A percentile compares a stretch with the other conserved stretches of the same genome.
Evolutionary conservation across 1,284 basidiomycete species (phyloP).

Genomic region (Apiotrichum gamsii): DNA sequence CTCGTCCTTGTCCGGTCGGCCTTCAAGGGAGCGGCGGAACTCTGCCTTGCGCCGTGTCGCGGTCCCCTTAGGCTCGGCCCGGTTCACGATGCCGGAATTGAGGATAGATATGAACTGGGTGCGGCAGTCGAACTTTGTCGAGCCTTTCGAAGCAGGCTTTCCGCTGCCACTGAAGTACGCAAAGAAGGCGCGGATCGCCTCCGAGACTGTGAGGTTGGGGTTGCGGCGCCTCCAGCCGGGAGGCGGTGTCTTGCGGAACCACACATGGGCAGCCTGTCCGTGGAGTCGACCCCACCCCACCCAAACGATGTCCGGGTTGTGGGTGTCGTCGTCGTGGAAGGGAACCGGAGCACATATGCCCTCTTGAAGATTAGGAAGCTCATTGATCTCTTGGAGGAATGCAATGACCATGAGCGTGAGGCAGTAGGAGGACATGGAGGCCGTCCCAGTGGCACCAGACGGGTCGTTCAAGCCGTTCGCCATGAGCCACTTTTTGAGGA

Average conservation of each 20-base stretch:
- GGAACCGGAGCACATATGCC: constrained; percentile 11
- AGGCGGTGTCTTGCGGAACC: constrained; percentile 22
- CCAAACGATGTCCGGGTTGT: constrained; percentile 26
- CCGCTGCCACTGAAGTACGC: constrained; percentile 19
- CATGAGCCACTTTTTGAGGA: constrained; percentile 44
- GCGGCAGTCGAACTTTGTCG: constrained; percentile 19
- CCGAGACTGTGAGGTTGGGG: constrained; percentile 21
- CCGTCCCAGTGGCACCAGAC: constrained; percentile 26
- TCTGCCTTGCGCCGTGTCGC: neutral
- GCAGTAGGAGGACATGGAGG: constrained; percentile 46
- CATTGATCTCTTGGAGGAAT: constrained; percentile 39
- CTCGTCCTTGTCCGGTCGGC: neutral
- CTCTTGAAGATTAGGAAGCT: constrained; percentile 42
- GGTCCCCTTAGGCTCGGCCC: constrained; percentile 5
- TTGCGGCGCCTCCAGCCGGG: constrained; percentile 17
- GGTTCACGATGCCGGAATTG: constrained; percentile 28
- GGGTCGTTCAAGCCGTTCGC: constrained; percentile 42
- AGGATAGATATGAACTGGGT: constrained; percentile 31
- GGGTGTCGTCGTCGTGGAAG: neutral
- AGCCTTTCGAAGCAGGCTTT: too few species aligned
- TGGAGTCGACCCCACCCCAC: constrained; percentile 34
- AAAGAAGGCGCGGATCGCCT: constrained; percentile 40
- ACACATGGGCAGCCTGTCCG: constrained; percentile 31
- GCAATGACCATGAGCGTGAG: constrained; percentile 46
- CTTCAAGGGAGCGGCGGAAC: neutral